Evolutionary conservation across 176 grass and related monocot genomes (phyloP).

Genomic region (Thalia dealbata): DNA sequence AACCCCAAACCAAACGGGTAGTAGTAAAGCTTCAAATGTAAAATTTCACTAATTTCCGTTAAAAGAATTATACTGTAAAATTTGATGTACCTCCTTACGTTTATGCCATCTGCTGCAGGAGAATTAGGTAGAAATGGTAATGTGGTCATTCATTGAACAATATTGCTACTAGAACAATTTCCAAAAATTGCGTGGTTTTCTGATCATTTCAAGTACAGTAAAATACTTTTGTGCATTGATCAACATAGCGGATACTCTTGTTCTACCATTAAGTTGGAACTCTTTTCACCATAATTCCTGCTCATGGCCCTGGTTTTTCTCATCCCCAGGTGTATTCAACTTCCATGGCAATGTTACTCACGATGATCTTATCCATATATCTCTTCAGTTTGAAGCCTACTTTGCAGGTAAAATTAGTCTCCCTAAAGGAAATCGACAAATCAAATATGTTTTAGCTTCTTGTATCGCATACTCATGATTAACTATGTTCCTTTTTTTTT

Average conservation of each 20-base stretch:
- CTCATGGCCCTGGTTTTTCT: background rate
- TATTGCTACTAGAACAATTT: background rate
- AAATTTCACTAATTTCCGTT: too few relatives aligned
- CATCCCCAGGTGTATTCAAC: constrained; percentile 76
- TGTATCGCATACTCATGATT: too few relatives aligned
- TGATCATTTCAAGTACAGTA: background rate
- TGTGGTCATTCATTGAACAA: background rate
- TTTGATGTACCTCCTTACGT: too few relatives aligned
- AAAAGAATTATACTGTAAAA: too few relatives aligned
- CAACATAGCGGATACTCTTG: too few relatives aligned
- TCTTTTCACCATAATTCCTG: background rate
- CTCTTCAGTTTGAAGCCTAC: constrained; percentile 82
- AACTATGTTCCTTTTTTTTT: background rate
- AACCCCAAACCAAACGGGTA: too few relatives aligned
- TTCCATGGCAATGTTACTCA: constrained; percentile 97
- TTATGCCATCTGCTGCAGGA: too few relatives aligned
- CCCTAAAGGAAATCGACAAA: background rate
- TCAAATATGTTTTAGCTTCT: too few relatives aligned
- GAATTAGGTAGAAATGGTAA: background rate
- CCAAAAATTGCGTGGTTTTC: background rate
- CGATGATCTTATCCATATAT: constrained; percentile 78
- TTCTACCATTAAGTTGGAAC: background rate
- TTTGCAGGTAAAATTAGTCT: constrained; percentile 47
- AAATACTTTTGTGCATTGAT: too few relatives aligned
- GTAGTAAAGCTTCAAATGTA: too few relatives aligned